Evolutionary conservation across 805 yeast genomes (phyloP), one percentile per base, ranked within the genome.

Genomic region (Kodamaea neixiangensis): DNA sequence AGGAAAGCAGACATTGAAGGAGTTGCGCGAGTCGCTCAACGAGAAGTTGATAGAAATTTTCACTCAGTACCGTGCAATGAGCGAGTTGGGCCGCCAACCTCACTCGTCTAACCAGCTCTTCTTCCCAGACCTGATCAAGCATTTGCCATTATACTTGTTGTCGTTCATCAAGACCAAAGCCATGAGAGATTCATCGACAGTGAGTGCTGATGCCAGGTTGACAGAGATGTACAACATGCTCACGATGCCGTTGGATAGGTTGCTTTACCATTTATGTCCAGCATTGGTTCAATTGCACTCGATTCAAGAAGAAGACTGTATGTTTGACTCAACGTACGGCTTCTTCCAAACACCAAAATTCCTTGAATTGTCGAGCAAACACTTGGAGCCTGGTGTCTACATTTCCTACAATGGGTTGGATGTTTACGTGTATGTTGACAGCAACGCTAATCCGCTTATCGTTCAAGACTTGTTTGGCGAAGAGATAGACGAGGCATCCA

Each of bases 121-220:
- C 5, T 75, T 93, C 65, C 98, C 99, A 0, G 89, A 87, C 42
- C 81, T 93, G 7, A 72, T 94, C 58, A 81, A 82, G 51, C 82
- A 89, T 41, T 72, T 93, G 49, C 83, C 93, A 7, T 78, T 85
- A 59, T 83, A 80, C 58, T 63, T 87, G 46, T 73, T 91, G 47
- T 75, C 93, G 0, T 82, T 91, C 53, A 77, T 84, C 56, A 94
- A 93, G 64, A 64, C 87, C 1, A 77, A 74, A 48, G 83, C 90
- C 1, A 75, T 92, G 21, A 72, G 82, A 44, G 79, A 77, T 15
- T 66, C 77, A 5, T 69, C 77, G 7, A 70, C 77, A 9, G 67
- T 78, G 31, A 65, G 75, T 10, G 81, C 87, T 22, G 97, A 94
- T 64, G 62, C 79, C 1, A 78, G 96, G 50, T 75, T 89, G 9